phyloP scores from a whole-genome alignment of 2,329 filamentous ascomycete species.

The Saccharata proteae region DNA sequence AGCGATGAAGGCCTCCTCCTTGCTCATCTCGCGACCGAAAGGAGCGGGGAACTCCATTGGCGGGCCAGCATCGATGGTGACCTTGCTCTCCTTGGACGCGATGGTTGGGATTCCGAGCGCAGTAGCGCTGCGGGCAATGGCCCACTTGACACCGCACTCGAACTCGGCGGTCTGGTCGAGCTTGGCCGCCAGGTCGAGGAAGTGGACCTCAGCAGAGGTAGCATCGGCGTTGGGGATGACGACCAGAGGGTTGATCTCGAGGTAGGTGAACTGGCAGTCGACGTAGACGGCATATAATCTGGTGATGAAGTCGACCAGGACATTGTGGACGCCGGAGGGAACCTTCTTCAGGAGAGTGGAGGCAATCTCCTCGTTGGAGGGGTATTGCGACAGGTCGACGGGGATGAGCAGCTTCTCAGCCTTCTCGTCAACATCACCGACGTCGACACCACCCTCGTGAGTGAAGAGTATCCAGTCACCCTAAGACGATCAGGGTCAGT shows the following conservation, averaged over 20 bases:
- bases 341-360: constrained; percentile 78
- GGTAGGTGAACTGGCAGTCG: constrained; percentile 99
- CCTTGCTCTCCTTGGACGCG: constrained; percentile 51
- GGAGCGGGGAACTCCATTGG: constrained; percentile 99
- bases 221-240: constrained; percentile 89
- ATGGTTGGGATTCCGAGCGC: constrained; percentile 71
- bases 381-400: constrained; percentile 87
- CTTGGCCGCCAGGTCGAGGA: constrained; percentile 97
- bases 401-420: constrained; percentile 97
- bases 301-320: constrained; percentile 98
- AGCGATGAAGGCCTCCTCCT: constrained; percentile 98
- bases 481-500: constrained; percentile 36
- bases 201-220: constrained; percentile 90
- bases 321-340: constrained; percentile 89
- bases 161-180: constrained; percentile 98
- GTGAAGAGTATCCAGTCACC: constrained; percentile 99
- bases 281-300: constrained; percentile 97
- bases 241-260: constrained; percentile 98
- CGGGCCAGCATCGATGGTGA: constrained; percentile 90
- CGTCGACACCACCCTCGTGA: constrained; percentile 98
- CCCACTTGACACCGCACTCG: constrained; percentile 98
- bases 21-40: constrained; percentile 95
- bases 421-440: constrained; percentile 97
- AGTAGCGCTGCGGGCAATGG: constrained; percentile 79
- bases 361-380: constrained; percentile 91